These are phyloP conservation scores for Oenanthe javanica DNA, from an alignment of 140 eudicot species.

Conservation along the genomic window DNA sequence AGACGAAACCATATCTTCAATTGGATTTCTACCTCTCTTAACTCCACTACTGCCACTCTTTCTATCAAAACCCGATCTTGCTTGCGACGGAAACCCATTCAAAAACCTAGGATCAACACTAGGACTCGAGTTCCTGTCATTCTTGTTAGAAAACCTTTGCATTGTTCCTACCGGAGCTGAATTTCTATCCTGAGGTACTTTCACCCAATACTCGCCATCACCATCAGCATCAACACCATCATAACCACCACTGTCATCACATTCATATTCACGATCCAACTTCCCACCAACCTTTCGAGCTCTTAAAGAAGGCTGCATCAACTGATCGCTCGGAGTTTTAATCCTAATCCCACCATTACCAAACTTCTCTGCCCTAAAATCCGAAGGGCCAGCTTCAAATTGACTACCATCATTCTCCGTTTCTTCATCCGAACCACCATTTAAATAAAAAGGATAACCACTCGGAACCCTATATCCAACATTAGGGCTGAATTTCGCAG, in stretches of 20 bases:
- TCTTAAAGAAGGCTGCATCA: slow-evolving; percentile 5
- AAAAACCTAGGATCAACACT: slow-evolving; percentile 14
- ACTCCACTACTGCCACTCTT: slow-evolving; percentile 12
- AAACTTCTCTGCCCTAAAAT: slow-evolving; percentile 2
- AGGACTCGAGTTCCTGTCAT: slow-evolving; percentile 5
- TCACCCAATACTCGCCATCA: slow-evolving; percentile 33
- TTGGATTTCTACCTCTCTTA: slow-evolving; percentile 27
- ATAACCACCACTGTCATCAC: slow-evolving; percentile 2
- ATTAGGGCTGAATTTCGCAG: slow-evolving; percentile 4
- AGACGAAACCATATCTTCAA: slow-evolving; percentile 38
- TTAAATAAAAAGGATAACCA: slow-evolving; percentile 15
- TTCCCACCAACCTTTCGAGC: slow-evolving; percentile 7
- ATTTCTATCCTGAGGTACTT: slow-evolving; percentile 24
- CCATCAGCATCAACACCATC: neutral
- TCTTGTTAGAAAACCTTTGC: slow-evolving; percentile 9
- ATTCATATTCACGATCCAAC: neutral
- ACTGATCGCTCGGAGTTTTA: neutral
- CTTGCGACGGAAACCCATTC: slow-evolving; percentile 12
- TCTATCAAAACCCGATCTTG: neutral
- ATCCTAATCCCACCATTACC: slow-evolving; percentile 9
- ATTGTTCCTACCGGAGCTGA: slow-evolving; percentile 10
- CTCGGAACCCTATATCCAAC: slow-evolving; percentile 13
- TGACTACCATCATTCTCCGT: neutral
- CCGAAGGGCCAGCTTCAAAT: slow-evolving; percentile 5
- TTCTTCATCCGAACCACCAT: slow-evolving; percentile 20